Conservation (phyloP, 169 alveolate species). For the Eimeria zaria region DNA sequence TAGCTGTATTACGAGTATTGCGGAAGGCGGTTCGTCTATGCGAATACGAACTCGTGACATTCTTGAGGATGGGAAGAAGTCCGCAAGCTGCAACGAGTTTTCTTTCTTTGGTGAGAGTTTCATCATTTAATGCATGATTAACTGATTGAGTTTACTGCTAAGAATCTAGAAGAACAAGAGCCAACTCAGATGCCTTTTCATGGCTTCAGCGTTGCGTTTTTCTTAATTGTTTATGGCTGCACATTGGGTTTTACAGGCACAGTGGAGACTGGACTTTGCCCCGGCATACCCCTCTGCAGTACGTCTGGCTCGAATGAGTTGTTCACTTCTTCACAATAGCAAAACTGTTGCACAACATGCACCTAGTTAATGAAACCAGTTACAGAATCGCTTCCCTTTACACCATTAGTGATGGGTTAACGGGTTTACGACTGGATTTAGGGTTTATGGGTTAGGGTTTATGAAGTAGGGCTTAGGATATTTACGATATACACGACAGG, state of each 20-base stretch:
- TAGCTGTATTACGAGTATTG: conserved; percentile 28
- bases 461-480: too few species aligned
- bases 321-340: too few species aligned
- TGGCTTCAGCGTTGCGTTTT: background rate
- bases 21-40: background rate
- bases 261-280: conserved; percentile 22
- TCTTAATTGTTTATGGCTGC: background rate
- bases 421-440: too few species aligned
- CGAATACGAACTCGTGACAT: conserved; percentile 40
- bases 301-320: background rate
- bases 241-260: background rate
- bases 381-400: background rate
- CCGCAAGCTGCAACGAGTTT: background rate
- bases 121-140: background rate
- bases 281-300: conserved; percentile 35
- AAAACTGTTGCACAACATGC: too few species aligned
- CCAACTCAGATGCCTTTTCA: background rate
- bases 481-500: too few species aligned
- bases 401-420: too few species aligned
- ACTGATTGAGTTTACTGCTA: background rate
- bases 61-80: background rate
- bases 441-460: too few species aligned
- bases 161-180: background rate
- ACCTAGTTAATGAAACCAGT: too few species aligned
- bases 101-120: background rate